Evolutionary conservation across 306 rosid genomes (phyloP).

Genomic region (Prunus salicina): DNA sequence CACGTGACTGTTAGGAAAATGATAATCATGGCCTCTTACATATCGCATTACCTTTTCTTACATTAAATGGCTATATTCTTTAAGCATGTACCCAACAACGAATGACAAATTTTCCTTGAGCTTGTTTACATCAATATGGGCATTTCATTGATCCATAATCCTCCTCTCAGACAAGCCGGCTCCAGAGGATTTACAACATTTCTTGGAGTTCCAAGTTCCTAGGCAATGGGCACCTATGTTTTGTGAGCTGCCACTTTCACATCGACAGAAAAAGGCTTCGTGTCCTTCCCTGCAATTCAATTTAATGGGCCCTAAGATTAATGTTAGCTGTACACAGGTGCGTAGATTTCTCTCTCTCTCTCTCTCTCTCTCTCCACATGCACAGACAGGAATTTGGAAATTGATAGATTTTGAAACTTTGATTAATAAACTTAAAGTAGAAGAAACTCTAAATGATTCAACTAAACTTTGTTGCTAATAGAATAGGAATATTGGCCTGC

Average conservation of each 20-base stretch:
- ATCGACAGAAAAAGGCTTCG: constrained; percentile 53
- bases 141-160: neutral
- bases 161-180: constrained; percentile 72
- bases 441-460: neutral
- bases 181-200: constrained; percentile 71
- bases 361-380: neutral
- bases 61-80: neutral
- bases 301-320: constrained; percentile 73
- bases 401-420: neutral
- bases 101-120: neutral
- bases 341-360: neutral
- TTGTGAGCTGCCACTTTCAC: constrained; percentile 89
- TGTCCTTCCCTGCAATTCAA: constrained; percentile 74
- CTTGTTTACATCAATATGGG: neutral
- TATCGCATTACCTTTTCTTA: neutral
- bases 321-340: constrained; percentile 72
- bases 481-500: neutral
- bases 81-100: neutral
- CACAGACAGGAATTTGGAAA: neutral
- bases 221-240: constrained; percentile 99
- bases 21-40: neutral
- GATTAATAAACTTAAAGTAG: neutral
- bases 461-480: neutral
- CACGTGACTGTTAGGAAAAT: neutral
- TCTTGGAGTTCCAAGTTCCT: constrained; percentile 98